Conservation (phyloP, 257 asterid genomes). For the Solanum pimpinellifolium region DNA sequence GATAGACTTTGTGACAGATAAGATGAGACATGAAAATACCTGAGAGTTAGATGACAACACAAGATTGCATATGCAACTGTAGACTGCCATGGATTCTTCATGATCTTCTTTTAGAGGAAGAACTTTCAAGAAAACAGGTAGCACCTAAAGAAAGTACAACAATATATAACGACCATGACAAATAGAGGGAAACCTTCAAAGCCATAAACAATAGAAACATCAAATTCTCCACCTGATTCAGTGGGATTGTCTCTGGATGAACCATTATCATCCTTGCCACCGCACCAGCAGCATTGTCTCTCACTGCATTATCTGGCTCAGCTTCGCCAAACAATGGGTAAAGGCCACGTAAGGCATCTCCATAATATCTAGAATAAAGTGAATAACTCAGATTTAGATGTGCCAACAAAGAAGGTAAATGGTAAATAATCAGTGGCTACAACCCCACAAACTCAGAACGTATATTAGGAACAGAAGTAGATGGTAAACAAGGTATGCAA, state of each 20-base stretch:
- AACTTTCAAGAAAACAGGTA: constrained; percentile 79
- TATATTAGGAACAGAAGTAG: background rate
- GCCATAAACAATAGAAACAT: background rate
- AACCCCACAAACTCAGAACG: background rate
- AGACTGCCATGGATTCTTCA: constrained; percentile 78
- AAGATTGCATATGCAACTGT: constrained; percentile 77
- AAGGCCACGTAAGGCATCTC: constrained; percentile 59
- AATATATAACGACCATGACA: background rate
- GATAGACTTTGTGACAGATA: background rate
- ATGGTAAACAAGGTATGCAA: background rate
- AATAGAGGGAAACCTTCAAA: background rate
- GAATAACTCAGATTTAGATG: background rate
- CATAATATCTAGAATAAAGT: constrained; percentile 41
- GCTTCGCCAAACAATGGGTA: constrained; percentile 79
- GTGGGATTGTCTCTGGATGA: constrained; percentile 76
- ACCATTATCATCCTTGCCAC: constrained; percentile 95
- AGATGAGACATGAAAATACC: constrained; percentile 29
- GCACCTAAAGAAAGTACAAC: constrained; percentile 33
- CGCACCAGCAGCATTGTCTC: constrained; percentile 99
- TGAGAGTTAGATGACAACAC: constrained; percentile 83
- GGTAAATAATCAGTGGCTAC: background rate
- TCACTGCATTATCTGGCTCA: constrained; percentile 92
- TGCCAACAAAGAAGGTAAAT: background rate
- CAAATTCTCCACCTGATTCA: constrained; percentile 57
- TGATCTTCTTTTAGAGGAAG: constrained; percentile 94